Percentiles rank a stretch among this genome's conserved stretches.
Conservation (phyloP, 768 basidiomycete species). For the Russula griseocarnosa region DNA sequence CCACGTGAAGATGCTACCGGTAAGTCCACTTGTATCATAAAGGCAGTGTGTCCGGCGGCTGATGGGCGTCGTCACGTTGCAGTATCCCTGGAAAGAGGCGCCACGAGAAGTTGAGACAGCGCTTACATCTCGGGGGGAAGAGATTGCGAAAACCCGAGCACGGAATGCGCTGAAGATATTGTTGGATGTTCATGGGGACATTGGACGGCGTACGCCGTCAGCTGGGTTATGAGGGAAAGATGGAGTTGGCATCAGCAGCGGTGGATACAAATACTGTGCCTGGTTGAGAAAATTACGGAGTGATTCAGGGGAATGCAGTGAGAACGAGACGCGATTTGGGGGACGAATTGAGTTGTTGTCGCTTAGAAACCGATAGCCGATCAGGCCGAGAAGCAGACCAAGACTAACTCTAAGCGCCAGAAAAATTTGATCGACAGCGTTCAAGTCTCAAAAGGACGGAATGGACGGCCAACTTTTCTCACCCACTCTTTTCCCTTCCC, state of each 20-base stretch:
- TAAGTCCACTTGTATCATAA: slow-evolving; percentile 11
- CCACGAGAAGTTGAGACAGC: slow-evolving; percentile 65
- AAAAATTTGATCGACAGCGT: not conserved
- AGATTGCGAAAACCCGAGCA: slow-evolving; percentile 84
- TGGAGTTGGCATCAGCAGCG: not conserved
- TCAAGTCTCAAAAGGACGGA: not conserved
- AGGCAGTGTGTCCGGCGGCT: slow-evolving; percentile 10
- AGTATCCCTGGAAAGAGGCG: slow-evolving; percentile 82
- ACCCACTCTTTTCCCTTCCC: slow-evolving; percentile 17
- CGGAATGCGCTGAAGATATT: slow-evolving; percentile 92
- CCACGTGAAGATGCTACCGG: slow-evolving; percentile 21
- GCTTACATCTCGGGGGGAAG: slow-evolving; percentile 68
- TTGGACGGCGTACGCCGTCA: slow-evolving; percentile 33
- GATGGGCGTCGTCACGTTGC: slow-evolving; percentile 29
- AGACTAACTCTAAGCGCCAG: not conserved
- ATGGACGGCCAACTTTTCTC: not conserved
- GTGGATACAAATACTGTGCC: not conserved
- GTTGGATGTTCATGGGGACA: slow-evolving; percentile 86
- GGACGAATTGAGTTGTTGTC: not conserved
- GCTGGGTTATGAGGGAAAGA: slow-evolving; percentile 1
- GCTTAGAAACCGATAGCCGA: slow-evolving; percentile 8
- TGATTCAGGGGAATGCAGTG: not conserved
- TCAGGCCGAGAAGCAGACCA: not conserved
- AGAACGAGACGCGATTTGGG: not conserved
- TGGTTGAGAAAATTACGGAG: not conserved